Conservation (phyloP, 2,329 filamentous ascomycete species). For the Pseudogymnoascus sp. region DNA sequence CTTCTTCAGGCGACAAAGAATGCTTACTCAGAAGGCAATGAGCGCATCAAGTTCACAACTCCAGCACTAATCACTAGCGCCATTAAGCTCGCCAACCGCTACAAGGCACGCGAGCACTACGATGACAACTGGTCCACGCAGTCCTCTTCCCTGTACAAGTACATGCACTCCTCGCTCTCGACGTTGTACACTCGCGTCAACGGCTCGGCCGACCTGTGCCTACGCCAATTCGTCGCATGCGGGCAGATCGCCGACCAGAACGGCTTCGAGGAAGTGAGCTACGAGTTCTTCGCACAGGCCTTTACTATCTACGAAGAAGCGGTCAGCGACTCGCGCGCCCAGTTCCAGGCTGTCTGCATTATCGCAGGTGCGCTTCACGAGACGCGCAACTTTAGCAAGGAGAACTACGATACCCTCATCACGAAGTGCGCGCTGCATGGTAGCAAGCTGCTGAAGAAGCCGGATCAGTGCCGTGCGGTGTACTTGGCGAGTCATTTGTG, state of each 20-base stretch:
- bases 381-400: slow-evolving; percentile 83
- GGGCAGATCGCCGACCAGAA: slow-evolving; percentile 89
- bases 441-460: slow-evolving; percentile 94
- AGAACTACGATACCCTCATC: slow-evolving; percentile 98
- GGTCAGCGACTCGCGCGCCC: slow-evolving; percentile 88
- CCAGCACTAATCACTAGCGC: slow-evolving; percentile 85
- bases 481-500: slow-evolving; percentile 95
- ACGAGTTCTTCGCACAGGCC: slow-evolving; percentile 96
- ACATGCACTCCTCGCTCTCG: slow-evolving; percentile 82
- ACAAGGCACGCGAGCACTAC: slow-evolving; percentile 85
- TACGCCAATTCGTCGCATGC: slow-evolving; percentile 84
- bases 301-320: slow-evolving; percentile 98
- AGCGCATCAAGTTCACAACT: slow-evolving; percentile 91
- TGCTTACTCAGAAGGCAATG: slow-evolving; percentile 83
- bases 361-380: slow-evolving; percentile 85
- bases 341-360: slow-evolving; percentile 95
- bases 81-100: slow-evolving; percentile 78
- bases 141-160: slow-evolving; percentile 83
- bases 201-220: slow-evolving; percentile 75
- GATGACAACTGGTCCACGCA: slow-evolving; percentile 67
- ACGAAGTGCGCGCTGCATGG: slow-evolving; percentile 96
- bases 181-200: slow-evolving; percentile 79
- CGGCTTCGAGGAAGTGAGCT: slow-evolving; percentile 89
- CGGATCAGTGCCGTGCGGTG: slow-evolving; percentile 93
- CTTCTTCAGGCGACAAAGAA: slow-evolving; percentile 82